Percentiles rank a stretch among this genome's conserved stretches.
These are phyloP conservation scores for Ormosia semicastrata DNA, from an alignment of 306 rosid species.

Conservation along the genomic window DNA sequence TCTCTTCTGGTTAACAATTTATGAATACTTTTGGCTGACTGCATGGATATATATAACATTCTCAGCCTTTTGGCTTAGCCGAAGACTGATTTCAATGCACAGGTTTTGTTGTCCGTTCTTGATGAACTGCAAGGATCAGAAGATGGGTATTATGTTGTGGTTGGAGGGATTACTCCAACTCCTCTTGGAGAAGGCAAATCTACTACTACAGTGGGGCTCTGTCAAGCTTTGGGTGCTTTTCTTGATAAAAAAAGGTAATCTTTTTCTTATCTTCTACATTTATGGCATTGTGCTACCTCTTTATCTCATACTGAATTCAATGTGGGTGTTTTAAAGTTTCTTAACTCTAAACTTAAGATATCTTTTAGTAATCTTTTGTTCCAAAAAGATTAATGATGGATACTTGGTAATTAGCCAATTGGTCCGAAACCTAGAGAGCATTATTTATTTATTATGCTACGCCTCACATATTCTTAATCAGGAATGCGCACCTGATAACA, in stretches of 20 bases:
- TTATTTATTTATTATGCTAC: background rate
- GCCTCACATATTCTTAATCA: background rate
- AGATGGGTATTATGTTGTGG: constrained; percentile 95
- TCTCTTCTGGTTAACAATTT: background rate
- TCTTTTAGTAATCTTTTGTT: background rate
- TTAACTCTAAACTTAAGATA: background rate
- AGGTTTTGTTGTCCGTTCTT: constrained; percentile 83
- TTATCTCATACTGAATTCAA: background rate
- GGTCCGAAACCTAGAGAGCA: background rate
- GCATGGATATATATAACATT: background rate
- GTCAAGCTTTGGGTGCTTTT: constrained; percentile 98
- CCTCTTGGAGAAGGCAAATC: constrained; percentile 99
- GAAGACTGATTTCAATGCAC: background rate
- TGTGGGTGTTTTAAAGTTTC: background rate
- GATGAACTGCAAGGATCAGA: constrained; percentile 65
- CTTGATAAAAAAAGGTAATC: constrained; percentile 85
- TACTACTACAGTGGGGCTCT: constrained; percentile 96
- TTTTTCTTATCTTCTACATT: background rate
- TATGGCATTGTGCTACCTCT: background rate
- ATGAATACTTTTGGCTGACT: background rate
- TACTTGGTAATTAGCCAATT: background rate
- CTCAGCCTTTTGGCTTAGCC: background rate
- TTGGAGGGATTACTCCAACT: constrained; percentile 97
- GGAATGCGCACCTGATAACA: background rate
- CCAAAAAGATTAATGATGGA: background rate